Conservation (phyloP, 139 green algal species). For the Desmodesmus armatus region DNA sequence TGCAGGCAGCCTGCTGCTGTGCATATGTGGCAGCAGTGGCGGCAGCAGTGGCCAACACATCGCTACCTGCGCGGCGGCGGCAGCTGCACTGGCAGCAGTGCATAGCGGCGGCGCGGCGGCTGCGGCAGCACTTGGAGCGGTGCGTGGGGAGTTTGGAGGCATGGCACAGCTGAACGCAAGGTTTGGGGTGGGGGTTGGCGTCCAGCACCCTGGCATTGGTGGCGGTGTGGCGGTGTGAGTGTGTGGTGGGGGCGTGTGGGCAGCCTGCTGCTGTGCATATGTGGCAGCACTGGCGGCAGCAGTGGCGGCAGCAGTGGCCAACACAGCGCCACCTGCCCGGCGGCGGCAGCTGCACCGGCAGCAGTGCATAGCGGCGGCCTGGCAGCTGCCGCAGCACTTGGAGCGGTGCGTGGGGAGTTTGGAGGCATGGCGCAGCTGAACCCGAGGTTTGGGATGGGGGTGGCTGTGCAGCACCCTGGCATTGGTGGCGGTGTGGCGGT, state of each 20-base stretch:
- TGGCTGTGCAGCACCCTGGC: not conserved
- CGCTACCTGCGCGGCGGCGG: not conserved
- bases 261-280: not conserved
- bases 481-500: not conserved
- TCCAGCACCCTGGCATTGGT: not conserved
- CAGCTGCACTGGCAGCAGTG: not conserved
- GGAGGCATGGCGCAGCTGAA: not conserved
- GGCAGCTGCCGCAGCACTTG: not conserved
- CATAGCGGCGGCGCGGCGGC: too few relatives aligned
- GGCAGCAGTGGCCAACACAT: not conserved
- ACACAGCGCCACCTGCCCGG: not conserved
- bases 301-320: not conserved
- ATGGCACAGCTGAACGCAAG: not conserved
- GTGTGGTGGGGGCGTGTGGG: not conserved
- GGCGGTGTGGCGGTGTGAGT: not conserved
- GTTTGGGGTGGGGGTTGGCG: too few relatives aligned
- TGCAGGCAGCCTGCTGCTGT: not conserved
- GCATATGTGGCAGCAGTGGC: not conserved
- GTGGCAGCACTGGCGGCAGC: not conserved
- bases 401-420: not conserved
- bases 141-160: not conserved
- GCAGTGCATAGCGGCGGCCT: not conserved
- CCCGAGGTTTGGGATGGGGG: not conserved
- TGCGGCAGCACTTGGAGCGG: not conserved
- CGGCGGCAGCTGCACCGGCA: too few relatives aligned